These are phyloP conservation scores for Carex scoparia DNA, from an alignment of 176 grass and related monocot genomes.

Conservation along the genomic window DNA sequence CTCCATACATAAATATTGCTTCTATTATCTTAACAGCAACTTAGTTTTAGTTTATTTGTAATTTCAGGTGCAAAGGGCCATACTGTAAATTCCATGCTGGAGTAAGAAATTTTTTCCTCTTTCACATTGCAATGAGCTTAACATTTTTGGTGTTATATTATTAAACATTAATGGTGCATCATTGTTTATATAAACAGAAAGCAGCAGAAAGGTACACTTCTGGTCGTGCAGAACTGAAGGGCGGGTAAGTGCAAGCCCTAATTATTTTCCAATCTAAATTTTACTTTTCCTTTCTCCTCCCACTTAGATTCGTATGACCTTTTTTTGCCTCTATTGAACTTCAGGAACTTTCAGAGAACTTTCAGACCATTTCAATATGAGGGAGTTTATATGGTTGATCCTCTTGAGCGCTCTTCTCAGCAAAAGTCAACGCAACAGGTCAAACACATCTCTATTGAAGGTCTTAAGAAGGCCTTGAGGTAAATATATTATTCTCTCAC, in stretches of 20 bases:
- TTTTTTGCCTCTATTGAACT: not conserved
- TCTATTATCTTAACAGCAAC: slow-evolving; percentile 12
- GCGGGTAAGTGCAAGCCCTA: slow-evolving; percentile 61
- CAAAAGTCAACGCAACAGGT: slow-evolving; percentile 52
- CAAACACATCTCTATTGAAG: slow-evolving; percentile 79
- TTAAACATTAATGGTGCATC: slow-evolving; percentile 5
- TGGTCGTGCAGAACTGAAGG: slow-evolving; percentile 75
- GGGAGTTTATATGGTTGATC: slow-evolving; percentile 85
- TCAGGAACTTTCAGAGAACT: slow-evolving; percentile 61
- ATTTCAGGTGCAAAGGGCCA: slow-evolving; percentile 58
- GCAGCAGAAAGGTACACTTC: slow-evolving; percentile 65
- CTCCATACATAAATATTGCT: not conserved
- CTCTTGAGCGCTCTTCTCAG: slow-evolving; percentile 33
- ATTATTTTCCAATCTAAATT: not conserved
- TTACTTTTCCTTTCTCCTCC: not conserved
- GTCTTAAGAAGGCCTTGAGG: slow-evolving; percentile 83
- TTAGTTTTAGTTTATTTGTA: not conserved
- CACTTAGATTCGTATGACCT: not conserved
- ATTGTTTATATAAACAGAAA: slow-evolving; percentile 48
- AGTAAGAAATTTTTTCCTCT: slow-evolving; percentile 39
- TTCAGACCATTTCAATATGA: slow-evolving; percentile 58
- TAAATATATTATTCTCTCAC: slow-evolving; percentile 23
- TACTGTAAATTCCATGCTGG: slow-evolving; percentile 82
- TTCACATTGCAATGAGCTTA: slow-evolving; percentile 2
- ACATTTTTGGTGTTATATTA: slow-evolving; percentile 8